Conservation (phyloP, 202 grass and related monocot species). For the Dendrocalamus latiflorus region DNA sequence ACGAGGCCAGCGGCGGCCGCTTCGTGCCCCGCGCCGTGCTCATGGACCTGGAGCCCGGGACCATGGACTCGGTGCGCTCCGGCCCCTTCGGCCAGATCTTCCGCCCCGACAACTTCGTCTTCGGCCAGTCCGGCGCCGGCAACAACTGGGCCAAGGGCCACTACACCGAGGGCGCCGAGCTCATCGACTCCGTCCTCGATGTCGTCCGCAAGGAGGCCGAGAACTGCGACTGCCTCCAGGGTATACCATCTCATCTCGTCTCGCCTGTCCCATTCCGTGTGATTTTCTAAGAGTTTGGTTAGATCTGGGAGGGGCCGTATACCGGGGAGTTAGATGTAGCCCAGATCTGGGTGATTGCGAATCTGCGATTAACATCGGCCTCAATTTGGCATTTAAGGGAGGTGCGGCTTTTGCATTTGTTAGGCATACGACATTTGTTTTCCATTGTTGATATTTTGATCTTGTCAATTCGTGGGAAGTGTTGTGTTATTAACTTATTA, state of each 20-base stretch:
- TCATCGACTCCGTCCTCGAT: conserved; percentile 58
- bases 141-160: conserved; percentile 71
- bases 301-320: not conserved
- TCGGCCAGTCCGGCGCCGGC: conserved; percentile 60
- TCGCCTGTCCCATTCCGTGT: not conserved
- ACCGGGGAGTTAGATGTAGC: not conserved
- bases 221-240: conserved; percentile 78
- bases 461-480: not conserved
- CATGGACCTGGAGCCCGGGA: conserved; percentile 70
- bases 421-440: not conserved
- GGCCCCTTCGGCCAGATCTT: conserved; percentile 73
- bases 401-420: not conserved
- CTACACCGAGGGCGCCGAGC: conserved; percentile 66
- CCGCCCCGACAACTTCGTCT: conserved; percentile 63
- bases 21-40: conserved; percentile 54
- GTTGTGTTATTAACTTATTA: not conserved
- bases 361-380: not conserved
- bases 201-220: conserved; percentile 63
- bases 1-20: conserved; percentile 47
- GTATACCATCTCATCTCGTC: conserved; percentile 10
- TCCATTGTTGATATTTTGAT: not conserved
- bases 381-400: not conserved
- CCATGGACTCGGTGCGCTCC: conserved; percentile 50
- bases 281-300: not conserved
- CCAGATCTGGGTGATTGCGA: not conserved